Conservation (phyloP, 441 rosid genomes). For the Daphne laureola region DNA sequence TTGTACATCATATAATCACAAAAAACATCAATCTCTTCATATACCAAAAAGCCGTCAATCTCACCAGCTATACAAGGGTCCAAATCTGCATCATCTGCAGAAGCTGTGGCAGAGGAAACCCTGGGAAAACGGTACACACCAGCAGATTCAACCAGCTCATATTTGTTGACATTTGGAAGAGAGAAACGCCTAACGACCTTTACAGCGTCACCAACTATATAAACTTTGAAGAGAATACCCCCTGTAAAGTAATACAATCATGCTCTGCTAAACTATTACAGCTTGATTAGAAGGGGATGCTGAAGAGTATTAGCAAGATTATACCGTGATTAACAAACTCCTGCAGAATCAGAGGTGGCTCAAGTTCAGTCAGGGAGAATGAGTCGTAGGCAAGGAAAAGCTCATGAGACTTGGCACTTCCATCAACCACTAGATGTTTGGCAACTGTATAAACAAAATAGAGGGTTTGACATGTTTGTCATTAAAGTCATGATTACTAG, state of each 20-base stretch:
- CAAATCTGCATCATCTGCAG: slow-evolving; percentile 80
- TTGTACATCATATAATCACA: not conserved
- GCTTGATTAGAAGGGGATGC: too few species aligned
- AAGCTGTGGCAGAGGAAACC: slow-evolving; percentile 83
- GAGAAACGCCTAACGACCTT: slow-evolving; percentile 83
- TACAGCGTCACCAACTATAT: slow-evolving; percentile 68
- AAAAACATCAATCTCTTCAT: too few species aligned
- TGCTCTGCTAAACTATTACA: not conserved
- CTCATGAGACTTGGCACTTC: slow-evolving; percentile 80
- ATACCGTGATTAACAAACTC: slow-evolving; percentile 91
- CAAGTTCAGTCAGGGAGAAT: slow-evolving; percentile 64
- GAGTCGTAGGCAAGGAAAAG: slow-evolving; percentile 63
- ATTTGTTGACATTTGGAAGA: slow-evolving; percentile 59
- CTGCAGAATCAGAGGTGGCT: slow-evolving; percentile 80
- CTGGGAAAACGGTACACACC: slow-evolving; percentile 72
- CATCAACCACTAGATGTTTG: slow-evolving; percentile 85
- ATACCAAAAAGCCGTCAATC: slow-evolving; percentile 1
- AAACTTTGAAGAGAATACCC: slow-evolving; percentile 80
- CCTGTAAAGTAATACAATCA: slow-evolving; percentile 28
- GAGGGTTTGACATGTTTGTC: not conserved
- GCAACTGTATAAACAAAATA: slow-evolving; percentile 42
- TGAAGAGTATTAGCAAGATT: not conserved
- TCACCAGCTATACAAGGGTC: slow-evolving; percentile 71
- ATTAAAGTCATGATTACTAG: too few species aligned
- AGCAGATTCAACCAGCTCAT: slow-evolving; percentile 44